phyloP scores from a whole-genome alignment of 2,329 filamentous ascomycete species.

The Aspergillus sp. region DNA sequence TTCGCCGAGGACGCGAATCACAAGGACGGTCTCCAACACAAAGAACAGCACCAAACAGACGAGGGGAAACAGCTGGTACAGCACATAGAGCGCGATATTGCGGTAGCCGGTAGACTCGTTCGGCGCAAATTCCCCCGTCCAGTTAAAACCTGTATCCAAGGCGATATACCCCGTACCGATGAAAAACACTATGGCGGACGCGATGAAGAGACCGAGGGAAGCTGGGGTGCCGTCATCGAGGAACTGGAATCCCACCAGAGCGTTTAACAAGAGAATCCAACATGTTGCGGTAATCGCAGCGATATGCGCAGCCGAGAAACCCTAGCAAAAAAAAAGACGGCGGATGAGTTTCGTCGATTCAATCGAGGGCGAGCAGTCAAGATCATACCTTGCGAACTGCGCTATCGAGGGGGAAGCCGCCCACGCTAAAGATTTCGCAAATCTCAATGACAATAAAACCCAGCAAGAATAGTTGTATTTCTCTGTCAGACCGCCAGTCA shows the following conservation, averaged over 20 bases:
- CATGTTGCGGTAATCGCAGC: conserved; percentile 83
- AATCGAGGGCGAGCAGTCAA: neutral
- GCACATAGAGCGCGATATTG: conserved; percentile 84
- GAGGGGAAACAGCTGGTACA: conserved; percentile 87
- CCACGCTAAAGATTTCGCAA: conserved; percentile 95
- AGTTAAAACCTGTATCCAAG: conserved; percentile 85
- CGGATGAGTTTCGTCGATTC: conserved; percentile 10
- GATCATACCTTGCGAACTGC: conserved; percentile 66
- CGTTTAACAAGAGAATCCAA: conserved; percentile 91
- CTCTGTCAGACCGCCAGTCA: conserved; percentile 54
- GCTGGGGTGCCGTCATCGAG: conserved; percentile 88
- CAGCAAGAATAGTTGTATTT: conserved; percentile 92
- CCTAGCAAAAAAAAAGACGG: conserved; percentile 48
- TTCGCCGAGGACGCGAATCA: conserved; percentile 83
- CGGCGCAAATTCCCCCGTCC: conserved; percentile 74
- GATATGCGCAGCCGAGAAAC: conserved; percentile 86
- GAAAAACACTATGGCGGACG: conserved; percentile 71
- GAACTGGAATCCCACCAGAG: conserved; percentile 87
- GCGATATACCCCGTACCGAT: conserved; percentile 94
- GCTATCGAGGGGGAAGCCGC: conserved; percentile 74
- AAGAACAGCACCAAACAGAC: conserved; percentile 88
- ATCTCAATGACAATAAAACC: conserved; percentile 85
- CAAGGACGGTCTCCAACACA: conserved; percentile 77
- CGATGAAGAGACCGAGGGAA: conserved; percentile 72
- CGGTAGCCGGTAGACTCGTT: conserved; percentile 60